Percentiles rank a stretch among this genome's conserved stretches.
These are phyloP conservation scores for Euphorbia celastroides DNA, from an alignment of 441 rosid genomes.

Conservation along the genomic window DNA sequence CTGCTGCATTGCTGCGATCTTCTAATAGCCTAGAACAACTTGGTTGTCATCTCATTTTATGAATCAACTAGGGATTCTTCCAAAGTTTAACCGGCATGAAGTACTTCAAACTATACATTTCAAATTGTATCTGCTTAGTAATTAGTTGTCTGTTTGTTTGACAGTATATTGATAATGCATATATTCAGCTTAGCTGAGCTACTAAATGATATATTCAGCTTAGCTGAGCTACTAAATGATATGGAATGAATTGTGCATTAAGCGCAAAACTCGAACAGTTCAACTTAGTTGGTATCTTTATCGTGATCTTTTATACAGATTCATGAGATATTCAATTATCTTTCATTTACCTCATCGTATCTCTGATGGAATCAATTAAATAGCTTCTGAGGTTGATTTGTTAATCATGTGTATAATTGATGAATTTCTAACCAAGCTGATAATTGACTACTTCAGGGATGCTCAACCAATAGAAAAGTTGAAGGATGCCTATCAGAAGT, in stretches of 20 bases:
- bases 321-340: not conserved
- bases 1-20: not conserved
- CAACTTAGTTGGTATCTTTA: not conserved
- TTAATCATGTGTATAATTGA: too few species aligned
- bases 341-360: too few species aligned
- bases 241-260: not conserved
- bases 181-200: not conserved
- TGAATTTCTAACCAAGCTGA: not conserved
- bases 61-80: not conserved
- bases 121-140: not conserved
- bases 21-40: not conserved
- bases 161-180: too few species aligned
- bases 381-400: too few species aligned
- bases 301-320: not conserved
- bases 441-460: constrained; percentile 28
- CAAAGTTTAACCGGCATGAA: too few species aligned
- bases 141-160: not conserved
- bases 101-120: not conserved
- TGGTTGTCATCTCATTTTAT: too few species aligned
- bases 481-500: constrained; percentile 62
- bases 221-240: not conserved
- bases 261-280: not conserved
- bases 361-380: too few species aligned
- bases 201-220: not conserved
- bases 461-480: constrained; percentile 64